Percentiles rank a stretch among this genome's conserved stretches.
Evolutionary conservation across 2,329 filamentous ascomycete genomes (phyloP).

Genomic region (Elsinoe perseae): DNA sequence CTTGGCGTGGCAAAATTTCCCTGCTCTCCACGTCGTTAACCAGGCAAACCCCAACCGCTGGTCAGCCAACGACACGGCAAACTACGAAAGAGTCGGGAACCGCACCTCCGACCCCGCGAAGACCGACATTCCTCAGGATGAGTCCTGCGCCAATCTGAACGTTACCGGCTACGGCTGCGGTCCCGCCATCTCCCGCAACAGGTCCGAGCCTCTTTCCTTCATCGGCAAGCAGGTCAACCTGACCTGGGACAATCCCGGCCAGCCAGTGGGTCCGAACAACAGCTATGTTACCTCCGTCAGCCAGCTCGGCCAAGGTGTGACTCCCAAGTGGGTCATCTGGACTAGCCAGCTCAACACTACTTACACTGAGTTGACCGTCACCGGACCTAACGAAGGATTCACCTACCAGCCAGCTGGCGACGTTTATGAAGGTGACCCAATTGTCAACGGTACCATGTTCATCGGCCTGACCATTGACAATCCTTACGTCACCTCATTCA

Average conservation of each 20-base stretch:
- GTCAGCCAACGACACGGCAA: slow-evolving; percentile 53
- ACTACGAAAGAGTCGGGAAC: slow-evolving; percentile 57
- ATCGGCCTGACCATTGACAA: slow-evolving; percentile 65
- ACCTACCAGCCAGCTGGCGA: slow-evolving; percentile 66
- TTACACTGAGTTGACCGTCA: slow-evolving; percentile 54
- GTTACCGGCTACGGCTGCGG: slow-evolving; percentile 50
- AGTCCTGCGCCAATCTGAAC: slow-evolving; percentile 53
- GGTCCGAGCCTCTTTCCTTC: slow-evolving; percentile 62
- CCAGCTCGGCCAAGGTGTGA: slow-evolving; percentile 36
- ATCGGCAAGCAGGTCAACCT: slow-evolving; percentile 64
- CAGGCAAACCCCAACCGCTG: slow-evolving; percentile 66
- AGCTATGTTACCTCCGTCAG: slow-evolving; percentile 61
- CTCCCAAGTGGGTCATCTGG: slow-evolving; percentile 65
- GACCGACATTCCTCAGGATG: slow-evolving; percentile 36
- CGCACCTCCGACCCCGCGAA: slow-evolving; percentile 50
- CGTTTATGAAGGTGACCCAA: slow-evolving; percentile 60
- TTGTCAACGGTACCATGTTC: slow-evolving; percentile 72
- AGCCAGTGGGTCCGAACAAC: slow-evolving; percentile 68
- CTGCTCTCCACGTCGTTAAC: slow-evolving; percentile 61
- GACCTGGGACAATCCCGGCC: slow-evolving; percentile 63
- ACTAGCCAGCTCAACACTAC: slow-evolving; percentile 59
- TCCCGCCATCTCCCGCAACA: slow-evolving; percentile 60
- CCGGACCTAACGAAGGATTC: slow-evolving; percentile 52
- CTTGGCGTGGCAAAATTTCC: slow-evolving; percentile 79
- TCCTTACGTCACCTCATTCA: slow-evolving; percentile 65